Conservation (phyloP, 495 filamentous ascomycete genomes). For the Neurospora sp. region DNA sequence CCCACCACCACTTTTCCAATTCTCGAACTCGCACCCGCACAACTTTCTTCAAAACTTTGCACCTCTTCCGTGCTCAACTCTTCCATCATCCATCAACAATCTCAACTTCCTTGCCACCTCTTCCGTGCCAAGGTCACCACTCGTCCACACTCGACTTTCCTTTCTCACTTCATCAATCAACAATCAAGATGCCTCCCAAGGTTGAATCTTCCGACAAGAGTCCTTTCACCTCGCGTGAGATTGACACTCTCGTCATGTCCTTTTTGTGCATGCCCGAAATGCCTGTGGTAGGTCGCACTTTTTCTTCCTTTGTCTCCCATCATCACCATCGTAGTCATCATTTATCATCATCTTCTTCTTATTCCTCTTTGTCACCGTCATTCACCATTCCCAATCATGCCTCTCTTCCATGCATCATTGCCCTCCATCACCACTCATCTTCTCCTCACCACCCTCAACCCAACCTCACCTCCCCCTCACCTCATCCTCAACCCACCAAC, state of each 20-base stretch:
- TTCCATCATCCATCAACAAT: neutral
- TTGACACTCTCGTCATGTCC: constrained; percentile 3
- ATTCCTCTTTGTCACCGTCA: neutral
- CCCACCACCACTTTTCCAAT: neutral
- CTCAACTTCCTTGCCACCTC: neutral
- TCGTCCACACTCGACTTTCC: neutral
- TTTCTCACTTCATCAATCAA: neutral
- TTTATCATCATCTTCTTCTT: neutral
- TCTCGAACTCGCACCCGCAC: neutral
- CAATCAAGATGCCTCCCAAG: neutral
- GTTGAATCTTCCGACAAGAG: neutral
- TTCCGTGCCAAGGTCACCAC: neutral
- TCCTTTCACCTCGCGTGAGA: constrained; percentile 3
- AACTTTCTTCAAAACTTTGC: neutral
- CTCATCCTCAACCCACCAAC: neutral
- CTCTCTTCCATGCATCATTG: neutral
- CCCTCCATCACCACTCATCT: neutral
- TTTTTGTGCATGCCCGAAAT: constrained; percentile 5
- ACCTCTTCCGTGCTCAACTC: neutral
- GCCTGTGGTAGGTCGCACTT: neutral
- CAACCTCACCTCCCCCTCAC: neutral
- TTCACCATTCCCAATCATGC: neutral
- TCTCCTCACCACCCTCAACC: neutral
- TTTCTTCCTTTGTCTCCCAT: neutral
- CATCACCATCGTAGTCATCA: neutral